Evolutionary conservation across 1,284 basidiomycete genomes (phyloP), one percentile per base, ranked within the genome.

Genomic region (Ceratobasidium sp.): DNA sequence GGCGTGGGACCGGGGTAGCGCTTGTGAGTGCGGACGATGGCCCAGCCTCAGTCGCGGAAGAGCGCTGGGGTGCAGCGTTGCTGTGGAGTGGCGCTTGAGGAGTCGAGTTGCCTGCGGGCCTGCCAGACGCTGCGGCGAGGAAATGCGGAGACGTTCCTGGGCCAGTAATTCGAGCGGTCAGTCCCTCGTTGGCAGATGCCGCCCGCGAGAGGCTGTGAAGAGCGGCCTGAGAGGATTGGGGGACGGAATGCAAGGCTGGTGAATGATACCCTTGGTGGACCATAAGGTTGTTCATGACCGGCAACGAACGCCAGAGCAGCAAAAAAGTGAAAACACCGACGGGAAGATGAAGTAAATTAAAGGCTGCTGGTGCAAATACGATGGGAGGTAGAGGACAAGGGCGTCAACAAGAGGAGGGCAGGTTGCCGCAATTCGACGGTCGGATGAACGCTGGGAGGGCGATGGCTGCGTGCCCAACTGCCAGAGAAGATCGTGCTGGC

Each of bases 1-100:
- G 84, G 26, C 89, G 71, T 57, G 74, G 75, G 57, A 72, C 23
- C 18, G 72, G 60, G 1, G 39, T 8, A 14, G 32, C 3, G 9
- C 5, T 28, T 23, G 52, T 16, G 12, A 41, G 64, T 23, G 30
- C 39, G 2, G 64, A 55, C 21, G 52, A n/a, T 8, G 34, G 21
- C 21, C 21, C 21, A 1, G 57, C 23, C 21, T 59, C 57, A 16
- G 18, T 59, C 57, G 39, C 10, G 16, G 36, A 41, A 9, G 34
- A 30, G 16, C 57, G 57, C 26, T 69, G 64, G 16, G 64, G 28
- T n/a, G 41, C 26, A 32, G 50, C 14, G 28, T n/a, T 23, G 23
- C 14, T 16, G 28, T 12, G 28, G 4, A 36, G 26, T 46, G 52
- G 64, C 57, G 57, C 36, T 41, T 45, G 34, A 39, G 57, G 28